Evolutionary conservation across 768 basidiomycete species (phyloP).

Genomic region (Flagelloscypha sp.): DNA sequence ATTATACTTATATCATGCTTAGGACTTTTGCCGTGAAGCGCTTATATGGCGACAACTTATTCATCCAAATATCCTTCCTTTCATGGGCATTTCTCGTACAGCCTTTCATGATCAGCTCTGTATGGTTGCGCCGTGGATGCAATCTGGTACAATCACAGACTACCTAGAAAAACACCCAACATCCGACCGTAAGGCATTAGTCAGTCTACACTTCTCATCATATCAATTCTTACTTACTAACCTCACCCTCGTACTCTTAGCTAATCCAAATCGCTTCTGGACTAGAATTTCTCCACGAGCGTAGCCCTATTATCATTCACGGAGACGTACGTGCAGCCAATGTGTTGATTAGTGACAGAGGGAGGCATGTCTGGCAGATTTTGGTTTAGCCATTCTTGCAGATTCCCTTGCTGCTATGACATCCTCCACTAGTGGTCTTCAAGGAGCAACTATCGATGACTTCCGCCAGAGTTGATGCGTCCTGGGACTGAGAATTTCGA

Average conservation of each 20-base stretch:
- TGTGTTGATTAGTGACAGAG: neutral
- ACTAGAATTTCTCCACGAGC: slow-evolving; percentile 17
- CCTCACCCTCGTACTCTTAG: too few species aligned
- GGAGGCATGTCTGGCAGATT: slow-evolving; percentile 5
- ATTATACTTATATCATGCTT: neutral
- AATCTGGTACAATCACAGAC: slow-evolving; percentile 16
- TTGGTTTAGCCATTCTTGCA: slow-evolving; percentile 1
- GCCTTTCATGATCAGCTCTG: slow-evolving; percentile 17
- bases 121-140: slow-evolving; percentile 24
- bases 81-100: slow-evolving; percentile 18
- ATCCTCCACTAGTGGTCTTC: slow-evolving; percentile 1
- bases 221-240: slow-evolving; percentile 1
- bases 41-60: slow-evolving; percentile 19
- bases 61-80: slow-evolving; percentile 20
- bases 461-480: slow-evolving; percentile 6
- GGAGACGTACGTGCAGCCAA: slow-evolving; percentile 17
- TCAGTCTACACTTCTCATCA: neutral
- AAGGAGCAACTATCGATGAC: slow-evolving; percentile 1
- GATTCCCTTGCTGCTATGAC: slow-evolving; percentile 1
- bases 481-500: neutral
- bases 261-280: slow-evolving; percentile 16
- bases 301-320: slow-evolving; percentile 13
- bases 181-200: slow-evolving; percentile 14
- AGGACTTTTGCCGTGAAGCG: slow-evolving; percentile 22
- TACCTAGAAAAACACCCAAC: slow-evolving; percentile 13